A percentile compares a stretch with the other conserved stretches of the same genome.
Conservation (phyloP, 164 flowering plant species). For the Buxus sempervirens region DNA sequence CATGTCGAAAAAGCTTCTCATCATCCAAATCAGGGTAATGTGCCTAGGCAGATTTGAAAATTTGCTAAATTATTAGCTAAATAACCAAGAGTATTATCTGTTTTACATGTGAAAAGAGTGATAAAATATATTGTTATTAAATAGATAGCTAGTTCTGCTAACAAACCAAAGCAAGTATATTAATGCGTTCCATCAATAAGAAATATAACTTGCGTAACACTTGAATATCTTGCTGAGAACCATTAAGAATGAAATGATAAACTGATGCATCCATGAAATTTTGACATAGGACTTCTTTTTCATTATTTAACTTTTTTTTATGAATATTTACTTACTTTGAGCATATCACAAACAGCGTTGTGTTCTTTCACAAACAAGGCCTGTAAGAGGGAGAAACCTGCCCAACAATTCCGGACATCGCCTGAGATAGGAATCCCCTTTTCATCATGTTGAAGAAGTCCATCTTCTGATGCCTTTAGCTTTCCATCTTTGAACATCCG, state of each 20-base stretch:
- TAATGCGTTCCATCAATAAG: neutral
- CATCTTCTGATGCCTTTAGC: conserved; percentile 36
- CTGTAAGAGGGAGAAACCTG: conserved; percentile 47
- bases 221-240: neutral
- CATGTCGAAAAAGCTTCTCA: conserved; percentile 39
- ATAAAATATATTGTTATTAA: no score
- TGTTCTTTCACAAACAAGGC: conserved; percentile 53
- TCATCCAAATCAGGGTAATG: conserved; percentile 38
- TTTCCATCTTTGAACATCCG: conserved; percentile 54
- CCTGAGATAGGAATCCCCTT: conserved; percentile 45
- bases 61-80: neutral
- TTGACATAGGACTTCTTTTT: neutral
- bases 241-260: neutral
- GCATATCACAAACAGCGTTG: conserved; percentile 44
- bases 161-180: neutral
- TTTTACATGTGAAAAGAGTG: neutral
- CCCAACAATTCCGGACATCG: conserved; percentile 57
- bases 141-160: neutral
- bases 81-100: neutral
- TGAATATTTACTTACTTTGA: conserved; percentile 26
- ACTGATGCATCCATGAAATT: neutral
- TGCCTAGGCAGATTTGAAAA: conserved; percentile 14
- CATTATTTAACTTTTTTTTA: neutral
- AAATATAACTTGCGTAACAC: neutral
- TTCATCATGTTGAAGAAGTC: conserved; percentile 45